Percentiles rank a stretch among this genome's conserved stretches.
Evolutionary conservation across 2,329 filamentous ascomycete genomes (phyloP).

Genomic region (Cryphonectria radicalis): DNA sequence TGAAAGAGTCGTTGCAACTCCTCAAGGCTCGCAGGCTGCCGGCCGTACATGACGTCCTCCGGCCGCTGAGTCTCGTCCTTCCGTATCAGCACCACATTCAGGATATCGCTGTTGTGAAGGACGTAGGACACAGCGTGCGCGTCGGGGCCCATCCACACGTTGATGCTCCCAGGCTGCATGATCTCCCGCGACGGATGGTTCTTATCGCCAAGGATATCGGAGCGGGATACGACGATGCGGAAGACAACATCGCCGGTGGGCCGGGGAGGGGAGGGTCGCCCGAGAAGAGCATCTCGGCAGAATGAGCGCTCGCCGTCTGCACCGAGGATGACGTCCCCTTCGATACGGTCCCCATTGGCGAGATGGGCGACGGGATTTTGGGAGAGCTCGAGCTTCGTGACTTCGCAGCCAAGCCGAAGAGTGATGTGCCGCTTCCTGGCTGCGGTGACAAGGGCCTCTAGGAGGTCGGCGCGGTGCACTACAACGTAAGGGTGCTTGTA

Average conservation of each 20-base stretch:
- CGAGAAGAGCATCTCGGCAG: background rate
- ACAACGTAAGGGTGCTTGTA: background rate
- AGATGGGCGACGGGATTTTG: background rate
- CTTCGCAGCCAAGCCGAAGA: too few species aligned
- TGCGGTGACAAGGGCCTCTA: background rate
- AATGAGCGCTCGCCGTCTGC: conserved; percentile 10
- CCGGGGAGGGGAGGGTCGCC: background rate
- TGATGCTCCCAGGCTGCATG: too few species aligned
- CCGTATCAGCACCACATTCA: conserved; percentile 5
- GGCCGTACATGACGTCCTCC: background rate
- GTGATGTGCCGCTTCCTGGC: background rate
- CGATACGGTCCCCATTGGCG: background rate
- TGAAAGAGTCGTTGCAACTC: background rate
- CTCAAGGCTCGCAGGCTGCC: background rate
- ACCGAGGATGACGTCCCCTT: conserved; percentile 2
- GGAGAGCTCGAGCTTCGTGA: background rate
- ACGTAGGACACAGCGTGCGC: conserved; percentile 12
- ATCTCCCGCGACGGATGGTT: background rate
- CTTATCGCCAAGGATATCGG: background rate
- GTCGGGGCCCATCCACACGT: too few species aligned
- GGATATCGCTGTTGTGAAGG: conserved; percentile 2
- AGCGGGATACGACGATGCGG: background rate
- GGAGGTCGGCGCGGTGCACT: conserved; percentile 8
- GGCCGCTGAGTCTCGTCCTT: background rate
- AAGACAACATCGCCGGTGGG: conserved; percentile 6